Conservation (phyloP, 2,329 filamentous ascomycete genomes). For the Verticillium albo-atrum region DNA sequence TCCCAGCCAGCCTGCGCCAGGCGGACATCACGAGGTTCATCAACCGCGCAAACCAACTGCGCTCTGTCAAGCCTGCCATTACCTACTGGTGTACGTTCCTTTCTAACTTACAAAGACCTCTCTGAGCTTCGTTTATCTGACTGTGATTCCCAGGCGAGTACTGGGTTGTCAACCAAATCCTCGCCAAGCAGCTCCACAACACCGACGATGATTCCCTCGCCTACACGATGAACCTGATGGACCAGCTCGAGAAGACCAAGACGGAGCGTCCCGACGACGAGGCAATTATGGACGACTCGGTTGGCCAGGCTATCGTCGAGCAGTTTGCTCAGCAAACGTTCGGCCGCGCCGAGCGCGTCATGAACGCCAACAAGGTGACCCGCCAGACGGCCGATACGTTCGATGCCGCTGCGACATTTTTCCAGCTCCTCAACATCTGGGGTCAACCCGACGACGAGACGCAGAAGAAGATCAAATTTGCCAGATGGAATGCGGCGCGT, state of each 20-base stretch:
- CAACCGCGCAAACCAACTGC: conserved; percentile 77
- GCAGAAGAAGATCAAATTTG: conserved; percentile 86
- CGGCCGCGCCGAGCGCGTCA: conserved; percentile 73
- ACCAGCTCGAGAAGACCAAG: conserved; percentile 83
- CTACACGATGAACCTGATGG: conserved; percentile 83
- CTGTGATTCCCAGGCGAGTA: conserved; percentile 62
- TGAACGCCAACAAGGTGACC: conserved; percentile 79
- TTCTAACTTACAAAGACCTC: no score
- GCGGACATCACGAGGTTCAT: conserved; percentile 84
- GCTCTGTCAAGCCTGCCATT: conserved; percentile 78
- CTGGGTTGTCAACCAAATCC: conserved; percentile 89
- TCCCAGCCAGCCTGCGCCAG: conserved; percentile 70
- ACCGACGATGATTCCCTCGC: conserved; percentile 70
- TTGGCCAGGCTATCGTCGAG: conserved; percentile 87
- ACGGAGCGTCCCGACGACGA: conserved; percentile 70
- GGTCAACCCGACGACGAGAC: conserved; percentile 69
- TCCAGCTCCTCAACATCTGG: conserved; percentile 86
- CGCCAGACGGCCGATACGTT: conserved; percentile 87
- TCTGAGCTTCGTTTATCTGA: background rate
- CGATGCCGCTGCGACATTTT: conserved; percentile 85
- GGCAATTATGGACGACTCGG: conserved; percentile 77
- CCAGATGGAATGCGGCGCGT: conserved; percentile 90
- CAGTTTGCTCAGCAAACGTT: conserved; percentile 91
- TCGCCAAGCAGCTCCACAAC: conserved; percentile 74
- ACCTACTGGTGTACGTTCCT: conserved; percentile 83